Base-by-base conservation (phyloP, 2,329 filamentous ascomycete genomes). In the Cytospora chrysosperma region DNA sequence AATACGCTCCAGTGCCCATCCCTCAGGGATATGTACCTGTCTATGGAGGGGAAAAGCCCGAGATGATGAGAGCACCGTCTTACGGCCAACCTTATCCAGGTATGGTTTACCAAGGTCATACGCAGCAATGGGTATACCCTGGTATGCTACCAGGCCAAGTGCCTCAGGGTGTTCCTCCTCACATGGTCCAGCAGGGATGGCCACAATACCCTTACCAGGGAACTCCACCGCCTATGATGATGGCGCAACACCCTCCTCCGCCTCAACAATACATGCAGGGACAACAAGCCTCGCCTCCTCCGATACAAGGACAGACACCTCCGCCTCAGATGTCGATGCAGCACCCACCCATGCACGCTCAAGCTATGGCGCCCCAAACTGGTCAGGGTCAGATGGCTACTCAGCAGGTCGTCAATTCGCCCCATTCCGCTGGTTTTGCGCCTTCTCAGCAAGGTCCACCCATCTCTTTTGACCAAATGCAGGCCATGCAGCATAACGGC, bases 1-100 rank as follows among this genome's bases (percentile, higher is more conserved):
- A 71, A 30, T 79, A 79, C 43, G 75, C 69, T 3, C 68, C 69
- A 15, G 74, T 79, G 1, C 75, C 77, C 1, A 77, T 78, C 40
- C 77, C 77, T 0, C 68, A 65, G 28, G 71, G 72, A 15, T 79
- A 79, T 52, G 62, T 66, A 8, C 67, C 74, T 17, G 76, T 77
- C 5, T 75, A 76, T 54, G 75, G 74, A 30, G 76, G 78, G 55
- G 76, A 74, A 24, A 69, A 72, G 1, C 69, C 70, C 17, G 75
- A 76, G 56, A 24, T 37, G 53, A 21, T 51, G 17, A 52, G 56
- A 17, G 32, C 59, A 21, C 59, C 53, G 19, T 27, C 34, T 15
- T 63, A 63, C 47, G 56, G 56, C 6, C 65, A 65, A 68, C 70
- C 49, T 43, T 70, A 61, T n/a, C n/a, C 63, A 3, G 49, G 50